These are phyloP conservation scores for Achaetomium macrosporum DNA, from an alignment of 2,329 filamentous ascomycete species.

Conservation along the genomic window DNA sequence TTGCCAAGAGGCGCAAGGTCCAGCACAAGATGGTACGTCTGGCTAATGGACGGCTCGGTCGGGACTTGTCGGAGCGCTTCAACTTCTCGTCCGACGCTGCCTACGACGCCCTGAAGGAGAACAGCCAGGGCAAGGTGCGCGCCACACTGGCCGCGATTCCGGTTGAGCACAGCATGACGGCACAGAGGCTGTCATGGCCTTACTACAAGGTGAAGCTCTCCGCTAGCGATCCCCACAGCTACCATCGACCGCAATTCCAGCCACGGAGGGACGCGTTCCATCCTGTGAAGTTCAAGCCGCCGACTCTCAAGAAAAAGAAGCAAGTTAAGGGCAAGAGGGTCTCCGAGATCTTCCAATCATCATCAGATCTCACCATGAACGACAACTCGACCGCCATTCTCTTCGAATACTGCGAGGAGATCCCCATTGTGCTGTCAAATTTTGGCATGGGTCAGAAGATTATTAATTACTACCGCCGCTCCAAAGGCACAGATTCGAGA, in stretches of 20 bases:
- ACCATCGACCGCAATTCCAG: conserved; percentile 73
- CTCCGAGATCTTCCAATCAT: conserved; percentile 70
- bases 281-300: conserved; percentile 65
- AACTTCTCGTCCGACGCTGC: conserved; percentile 96
- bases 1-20: conserved; percentile 52
- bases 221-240: conserved; percentile 64
- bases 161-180: conserved; percentile 92
- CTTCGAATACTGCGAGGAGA: conserved; percentile 93
- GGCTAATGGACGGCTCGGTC: conserved; percentile 63
- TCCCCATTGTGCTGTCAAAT: conserved; percentile 85
- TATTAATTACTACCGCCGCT: conserved; percentile 92
- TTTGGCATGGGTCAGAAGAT: conserved; percentile 96
- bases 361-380: conserved; percentile 75
- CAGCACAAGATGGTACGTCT: conserved; percentile 58
- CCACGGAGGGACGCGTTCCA: conserved; percentile 64
- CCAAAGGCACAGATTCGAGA: conserved; percentile 65
- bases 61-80: conserved; percentile 74
- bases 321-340: conserved; percentile 73
- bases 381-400: conserved; percentile 86
- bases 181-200: conserved; percentile 85
- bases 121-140: conserved; percentile 91
- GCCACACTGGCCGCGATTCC: conserved; percentile 85
- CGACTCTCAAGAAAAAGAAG: conserved; percentile 69
- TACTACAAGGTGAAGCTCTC: conserved; percentile 88
- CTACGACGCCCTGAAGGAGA: conserved; percentile 93